Evolutionary conservation across 2,329 filamentous ascomycete genomes (phyloP).

Genomic region (Coleophoma crateriformis): DNA sequence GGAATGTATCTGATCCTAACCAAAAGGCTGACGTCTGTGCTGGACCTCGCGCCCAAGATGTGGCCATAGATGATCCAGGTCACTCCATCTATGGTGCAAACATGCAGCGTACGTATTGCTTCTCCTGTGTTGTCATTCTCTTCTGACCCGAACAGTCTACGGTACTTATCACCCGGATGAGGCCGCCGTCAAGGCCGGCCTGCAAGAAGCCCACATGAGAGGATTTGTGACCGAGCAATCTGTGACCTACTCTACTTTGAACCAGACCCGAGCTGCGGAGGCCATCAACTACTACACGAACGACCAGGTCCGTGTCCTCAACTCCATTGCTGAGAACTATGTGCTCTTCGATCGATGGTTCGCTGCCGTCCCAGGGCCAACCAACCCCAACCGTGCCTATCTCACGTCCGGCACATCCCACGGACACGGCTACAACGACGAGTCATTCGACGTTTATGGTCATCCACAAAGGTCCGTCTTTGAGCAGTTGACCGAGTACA

Average conservation of each 20-base stretch:
- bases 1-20: slow-evolving; percentile 20
- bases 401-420: slow-evolving; percentile 33
- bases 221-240: slow-evolving; percentile 38
- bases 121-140: no score
- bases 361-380: slow-evolving; percentile 32
- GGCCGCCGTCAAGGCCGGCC: slow-evolving; percentile 8
- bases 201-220: slow-evolving; percentile 25
- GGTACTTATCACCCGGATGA: slow-evolving; percentile 30
- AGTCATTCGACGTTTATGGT: slow-evolving; percentile 26
- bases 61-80: slow-evolving; percentile 36
- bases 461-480: slow-evolving; percentile 33
- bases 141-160: slow-evolving; percentile 20
- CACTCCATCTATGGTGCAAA: slow-evolving; percentile 36
- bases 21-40: slow-evolving; percentile 29
- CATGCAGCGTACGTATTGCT: slow-evolving; percentile 26
- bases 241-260: slow-evolving; percentile 26
- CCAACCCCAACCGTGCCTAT: slow-evolving; percentile 26
- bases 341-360: slow-evolving; percentile 39
- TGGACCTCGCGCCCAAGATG: slow-evolving; percentile 28
- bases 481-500: slow-evolving; percentile 32
- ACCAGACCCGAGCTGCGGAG: slow-evolving; percentile 32
- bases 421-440: slow-evolving; percentile 32
- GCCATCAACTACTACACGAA: slow-evolving; percentile 37
- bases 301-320: slow-evolving; percentile 34
- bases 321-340: slow-evolving; percentile 34